Evolutionary conservation across 352 stramenopile species (phyloP).

Genomic region (Globisporangium apiculatum): DNA sequence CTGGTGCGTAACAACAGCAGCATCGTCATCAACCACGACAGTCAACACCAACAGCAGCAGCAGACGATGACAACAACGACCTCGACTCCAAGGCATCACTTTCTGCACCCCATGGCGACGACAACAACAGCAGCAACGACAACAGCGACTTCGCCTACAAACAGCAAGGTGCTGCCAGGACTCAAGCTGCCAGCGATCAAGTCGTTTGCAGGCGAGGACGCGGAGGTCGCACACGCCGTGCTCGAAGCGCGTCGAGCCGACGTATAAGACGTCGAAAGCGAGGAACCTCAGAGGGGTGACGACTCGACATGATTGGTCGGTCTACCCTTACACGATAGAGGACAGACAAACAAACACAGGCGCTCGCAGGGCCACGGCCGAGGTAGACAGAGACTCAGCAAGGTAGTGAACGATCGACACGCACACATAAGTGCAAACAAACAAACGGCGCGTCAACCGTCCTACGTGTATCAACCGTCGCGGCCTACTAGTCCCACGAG

Average conservation of each 20-base stretch:
- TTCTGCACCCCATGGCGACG: background rate
- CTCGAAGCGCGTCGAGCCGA: background rate
- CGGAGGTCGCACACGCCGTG: background rate
- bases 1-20: background rate
- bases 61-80: background rate
- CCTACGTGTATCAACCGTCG: too few relatives aligned
- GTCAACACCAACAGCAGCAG: background rate
- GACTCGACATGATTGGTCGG: background rate
- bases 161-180: background rate
- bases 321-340: background rate
- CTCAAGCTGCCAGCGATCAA: conserved; percentile 1
- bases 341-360: too few relatives aligned
- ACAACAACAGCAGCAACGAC: background rate
- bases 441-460: too few relatives aligned
- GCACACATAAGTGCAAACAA: too few relatives aligned
- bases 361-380: too few relatives aligned
- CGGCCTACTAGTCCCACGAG: too few relatives aligned
- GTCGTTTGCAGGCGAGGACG: background rate
- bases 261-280: background rate
- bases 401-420: too few relatives aligned
- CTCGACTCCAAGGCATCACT: background rate
- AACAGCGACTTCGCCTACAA: background rate
- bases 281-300: background rate
- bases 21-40: background rate
- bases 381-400: too few relatives aligned